Evolutionary conservation across 768 basidiomycete genomes (phyloP).

Genomic region (Phanerochaete carnosa): DNA sequence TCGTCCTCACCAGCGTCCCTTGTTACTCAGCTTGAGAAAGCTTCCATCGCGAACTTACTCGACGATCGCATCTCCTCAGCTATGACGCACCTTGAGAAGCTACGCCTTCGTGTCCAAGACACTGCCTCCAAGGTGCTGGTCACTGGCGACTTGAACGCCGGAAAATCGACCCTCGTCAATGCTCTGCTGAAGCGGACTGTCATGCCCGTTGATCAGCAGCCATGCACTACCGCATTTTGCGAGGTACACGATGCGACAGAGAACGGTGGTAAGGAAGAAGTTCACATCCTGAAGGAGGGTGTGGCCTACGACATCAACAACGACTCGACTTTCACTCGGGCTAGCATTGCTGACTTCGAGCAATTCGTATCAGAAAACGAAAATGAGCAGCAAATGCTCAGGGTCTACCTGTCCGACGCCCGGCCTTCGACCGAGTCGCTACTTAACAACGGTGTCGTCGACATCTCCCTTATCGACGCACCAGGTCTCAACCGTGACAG

Average conservation of each 20-base stretch:
- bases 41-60: slow-evolving; percentile 87
- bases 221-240: slow-evolving; percentile 95
- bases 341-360: slow-evolving; percentile 68
- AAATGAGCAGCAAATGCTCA: slow-evolving; percentile 67
- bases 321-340: slow-evolving; percentile 72
- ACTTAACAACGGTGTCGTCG: slow-evolving; percentile 91
- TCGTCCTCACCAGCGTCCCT: slow-evolving; percentile 62
- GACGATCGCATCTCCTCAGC: slow-evolving; percentile 79
- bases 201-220: slow-evolving; percentile 98
- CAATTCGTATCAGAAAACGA: slow-evolving; percentile 76
- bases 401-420: slow-evolving; percentile 85
- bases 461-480: slow-evolving; percentile 97
- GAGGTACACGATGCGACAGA: slow-evolving; percentile 91
- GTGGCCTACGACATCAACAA: slow-evolving; percentile 66
- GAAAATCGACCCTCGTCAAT: slow-evolving; percentile 98
- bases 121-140: slow-evolving; percentile 95
- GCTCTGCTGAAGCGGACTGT: slow-evolving; percentile 86
- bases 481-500: slow-evolving; percentile 97
- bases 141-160: slow-evolving; percentile 96
- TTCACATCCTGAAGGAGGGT: slow-evolving; percentile 76
- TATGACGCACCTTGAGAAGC: slow-evolving; percentile 76
- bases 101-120: slow-evolving; percentile 84
- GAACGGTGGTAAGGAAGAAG: slow-evolving; percentile 77
- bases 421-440: slow-evolving; percentile 79
- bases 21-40: slow-evolving; percentile 89